A percentile compares a stretch with the other conserved stretches of the same genome.
These are phyloP conservation scores for Barbarea vulgaris DNA, from an alignment of 345 rosid species.

Conservation along the genomic window DNA sequence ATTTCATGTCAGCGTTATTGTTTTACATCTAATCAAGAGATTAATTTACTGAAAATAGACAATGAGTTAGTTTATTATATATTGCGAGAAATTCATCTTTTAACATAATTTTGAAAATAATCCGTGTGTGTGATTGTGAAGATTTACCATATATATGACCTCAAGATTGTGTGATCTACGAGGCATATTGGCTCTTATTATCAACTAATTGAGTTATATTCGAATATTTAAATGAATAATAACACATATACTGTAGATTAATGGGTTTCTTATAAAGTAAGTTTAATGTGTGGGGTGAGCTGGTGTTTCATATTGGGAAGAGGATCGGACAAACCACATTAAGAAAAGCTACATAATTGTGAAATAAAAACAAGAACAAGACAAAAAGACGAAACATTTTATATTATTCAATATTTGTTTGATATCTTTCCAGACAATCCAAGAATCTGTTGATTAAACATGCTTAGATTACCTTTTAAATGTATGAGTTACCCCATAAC, in stretches of 20 bases:
- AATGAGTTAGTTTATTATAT: too few species aligned
- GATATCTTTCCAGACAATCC: neutral
- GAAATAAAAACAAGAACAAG: conserved; percentile 73
- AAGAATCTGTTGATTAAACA: conserved; percentile 16
- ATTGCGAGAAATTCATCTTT: neutral
- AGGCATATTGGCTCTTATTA: neutral
- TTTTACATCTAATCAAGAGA: conserved; percentile 1
- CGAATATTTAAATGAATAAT: neutral
- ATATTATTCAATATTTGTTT: conserved; percentile 16
- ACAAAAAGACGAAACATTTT: conserved; percentile 52
- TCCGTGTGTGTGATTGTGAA: conserved; percentile 9
- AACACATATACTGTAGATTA: neutral
- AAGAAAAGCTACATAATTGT: conserved; percentile 59
- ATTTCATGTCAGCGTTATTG: conserved; percentile 33
- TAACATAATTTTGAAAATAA: neutral
- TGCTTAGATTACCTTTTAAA: neutral
- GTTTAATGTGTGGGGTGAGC: conserved; percentile 53
- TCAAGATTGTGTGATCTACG: neutral
- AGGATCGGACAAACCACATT: conserved; percentile 54
- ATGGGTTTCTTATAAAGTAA: conserved; percentile 33
- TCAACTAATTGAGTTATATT: conserved; percentile 1
- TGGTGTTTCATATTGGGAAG: conserved; percentile 46
- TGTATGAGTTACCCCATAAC: conserved; percentile 2
- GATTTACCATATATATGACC: neutral
- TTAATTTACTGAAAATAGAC: conserved; percentile 18